Conservation (phyloP, 139 green algal genomes). For the Chara braunii region DNA sequence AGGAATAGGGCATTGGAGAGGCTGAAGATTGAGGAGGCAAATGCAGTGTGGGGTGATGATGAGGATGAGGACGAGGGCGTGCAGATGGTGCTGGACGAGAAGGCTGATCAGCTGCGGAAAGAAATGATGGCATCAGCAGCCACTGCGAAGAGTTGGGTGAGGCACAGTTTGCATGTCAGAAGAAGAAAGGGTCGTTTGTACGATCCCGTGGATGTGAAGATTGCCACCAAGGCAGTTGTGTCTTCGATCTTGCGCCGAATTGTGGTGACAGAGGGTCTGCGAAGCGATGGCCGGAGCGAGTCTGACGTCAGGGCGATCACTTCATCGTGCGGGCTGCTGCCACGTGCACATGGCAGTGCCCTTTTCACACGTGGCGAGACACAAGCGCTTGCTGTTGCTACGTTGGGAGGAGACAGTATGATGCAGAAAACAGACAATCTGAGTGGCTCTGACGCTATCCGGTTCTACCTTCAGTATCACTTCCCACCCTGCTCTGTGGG, state of each 20-base stretch:
- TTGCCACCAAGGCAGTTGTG: conserved; percentile 32
- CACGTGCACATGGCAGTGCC: conserved; percentile 78
- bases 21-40: conserved; percentile 44
- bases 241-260: conserved; percentile 32
- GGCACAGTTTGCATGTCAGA: no score
- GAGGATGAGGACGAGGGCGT: conserved; percentile 17
- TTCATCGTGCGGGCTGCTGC: conserved; percentile 59
- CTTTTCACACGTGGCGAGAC: conserved; percentile 97
- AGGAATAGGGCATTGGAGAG: background rate
- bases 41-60: conserved; percentile 9
- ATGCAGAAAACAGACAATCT: conserved; percentile 48
- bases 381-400: conserved; percentile 54
- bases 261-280: conserved; percentile 25
- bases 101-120: background rate
- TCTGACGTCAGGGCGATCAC: conserved; percentile 76
- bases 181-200: no score
- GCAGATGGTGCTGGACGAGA: conserved; percentile 3
- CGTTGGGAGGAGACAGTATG: conserved; percentile 41
- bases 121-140: no score
- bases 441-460: conserved; percentile 43
- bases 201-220: conserved; percentile 23
- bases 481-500: conserved; percentile 91
- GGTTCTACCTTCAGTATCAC: conserved; percentile 95
- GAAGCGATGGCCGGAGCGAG: conserved; percentile 64
- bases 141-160: no score